Evolutionary conservation across 441 rosid species (phyloP), one percentile per base, ranked within the genome.

Genomic region (Dalechampia spathulata): DNA sequence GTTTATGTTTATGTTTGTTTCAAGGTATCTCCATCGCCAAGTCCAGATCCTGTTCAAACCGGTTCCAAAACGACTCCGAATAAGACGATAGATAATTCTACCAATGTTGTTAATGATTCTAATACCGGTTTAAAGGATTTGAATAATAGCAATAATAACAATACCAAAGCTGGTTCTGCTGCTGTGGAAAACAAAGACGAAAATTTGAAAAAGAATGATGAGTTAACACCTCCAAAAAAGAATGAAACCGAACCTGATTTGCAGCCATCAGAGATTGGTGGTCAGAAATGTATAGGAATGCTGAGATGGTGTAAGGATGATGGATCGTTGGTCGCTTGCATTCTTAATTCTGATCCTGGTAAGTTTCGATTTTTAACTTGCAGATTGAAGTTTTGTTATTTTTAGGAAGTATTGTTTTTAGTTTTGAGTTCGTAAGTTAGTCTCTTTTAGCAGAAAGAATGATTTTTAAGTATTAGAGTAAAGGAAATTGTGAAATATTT

Each of bases 311-410:
- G 84, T 41, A 57, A 20, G 7, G 75, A 67, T 43, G 57, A 25
- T 52, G 55, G 55, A n/a, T 54, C 60, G 3, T 61, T 81, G 64
- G 67, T 66, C 53, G 93, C 90, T 34, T 90, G 97, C 74, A 70
- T 83, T 66, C 71, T 64, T 67, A 56, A 57, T 52, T 70, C 58
- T 53, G 74, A 70, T 6, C 52, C 54, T 49, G 97, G 95, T 84
- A 80, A 64, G 44, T 60, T 55, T 11, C 39, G 7, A 50, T 56
- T 42, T 15, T 12, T 34, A 20, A 46, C 9, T 21, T 7, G 2
- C 7, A 7, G 22, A 53, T 41, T 25, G 23, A 8, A 3, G 34
- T 30, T 30, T 30, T 30, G 34, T 30, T 3, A 52, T 23, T 57
- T 71, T 36, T 20, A 5, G 53, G 1, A 39, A 28, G n/a, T 44